A percentile compares a stretch with the other conserved stretches of the same genome.
Evolutionary conservation across 2,329 filamentous ascomycete genomes (phyloP).

Genomic region (Aspergillus sp.): DNA sequence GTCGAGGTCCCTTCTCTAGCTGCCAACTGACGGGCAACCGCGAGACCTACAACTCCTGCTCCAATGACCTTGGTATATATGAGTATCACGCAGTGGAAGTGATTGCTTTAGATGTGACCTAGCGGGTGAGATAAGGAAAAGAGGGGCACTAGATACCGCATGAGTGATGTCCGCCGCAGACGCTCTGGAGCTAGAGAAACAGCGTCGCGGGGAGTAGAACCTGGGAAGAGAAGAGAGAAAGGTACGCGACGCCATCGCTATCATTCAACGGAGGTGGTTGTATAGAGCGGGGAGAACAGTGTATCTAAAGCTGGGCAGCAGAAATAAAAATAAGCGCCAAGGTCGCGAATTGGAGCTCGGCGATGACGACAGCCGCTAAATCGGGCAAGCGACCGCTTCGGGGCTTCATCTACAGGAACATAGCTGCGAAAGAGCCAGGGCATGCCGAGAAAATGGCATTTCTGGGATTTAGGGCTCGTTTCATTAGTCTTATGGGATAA

Average conservation of each 20-base stretch:
- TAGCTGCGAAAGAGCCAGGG: too few relatives aligned
- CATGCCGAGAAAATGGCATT: too few relatives aligned
- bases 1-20: conserved; percentile 53
- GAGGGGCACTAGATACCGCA: conserved; percentile 34
- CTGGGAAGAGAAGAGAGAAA: conserved; percentile 4
- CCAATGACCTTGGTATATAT: conserved; percentile 48
- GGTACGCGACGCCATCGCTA: conserved; percentile 11
- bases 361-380: too few relatives aligned
- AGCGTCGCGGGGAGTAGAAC: conserved; percentile 13
- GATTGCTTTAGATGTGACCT: not conserved
- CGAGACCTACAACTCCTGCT: conserved; percentile 68
- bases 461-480: too few relatives aligned
- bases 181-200: conserved; percentile 38
- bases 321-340: too few relatives aligned
- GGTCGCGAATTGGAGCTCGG: too few relatives aligned
- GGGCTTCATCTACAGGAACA: too few relatives aligned
- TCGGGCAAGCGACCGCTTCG: too few relatives aligned
- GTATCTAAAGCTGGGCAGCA: too few relatives aligned
- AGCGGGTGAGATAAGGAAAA: not conserved
- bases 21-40: conserved; percentile 66
- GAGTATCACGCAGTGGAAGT: not conserved
- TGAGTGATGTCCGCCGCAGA: conserved; percentile 54
- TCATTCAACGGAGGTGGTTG: too few relatives aligned
- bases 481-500: too few relatives aligned
- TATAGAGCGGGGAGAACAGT: too few relatives aligned